Base-by-base conservation (phyloP, 2,329 filamentous ascomycete species). In the Exophiala oligosperma region DNA sequence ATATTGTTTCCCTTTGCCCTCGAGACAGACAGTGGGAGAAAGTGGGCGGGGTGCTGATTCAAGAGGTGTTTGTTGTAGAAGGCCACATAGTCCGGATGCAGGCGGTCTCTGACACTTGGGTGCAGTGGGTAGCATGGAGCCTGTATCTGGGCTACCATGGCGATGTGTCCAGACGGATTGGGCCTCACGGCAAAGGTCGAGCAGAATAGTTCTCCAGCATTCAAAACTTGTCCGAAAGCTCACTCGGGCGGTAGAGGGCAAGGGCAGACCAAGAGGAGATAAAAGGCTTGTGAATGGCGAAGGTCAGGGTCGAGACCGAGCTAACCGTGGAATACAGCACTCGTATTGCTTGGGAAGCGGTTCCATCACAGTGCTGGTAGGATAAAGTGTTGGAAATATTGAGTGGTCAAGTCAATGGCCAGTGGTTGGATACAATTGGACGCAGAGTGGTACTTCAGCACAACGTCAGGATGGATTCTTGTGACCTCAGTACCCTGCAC, bases 21-120 rank as follows among this genome's bases (percentile, higher is more conserved):
- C 0, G 81, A 84, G 0, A 76, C 79, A 23, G 73, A 73, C 8
- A 85, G 72, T 1, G 82, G 79, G 57, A 83, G 81, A 12, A 78
- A 72, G 65, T 85, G 82, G 2, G 83, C 81, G 65, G 81, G 81
- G 61, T 80, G 79, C 52, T 77, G 73, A 68, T 81, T 73, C 62
- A 79, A 69, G 47, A 83, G 72, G 67, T 81, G 71, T 61, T 77
- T 65, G 65, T 83, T 81, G 70, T 83, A 83, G 68, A 82, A 83
- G 11, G 68, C 73, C 49, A 75, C 77, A 64, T 83, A 83, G 56
- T 82, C 78, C 1, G 78, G 75, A 64, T 82, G 70, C 50, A 83
- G 70, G 38, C 74, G 70, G 64, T 77, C 70, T 46, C 70, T 67
- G 49, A 81, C 73, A 24, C 79, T 80, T 17, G 74, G 70, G 63